These are phyloP conservation scores for Gelatoporia subvermispora DNA, from an alignment of 768 basidiomycete species.

Conservation along the genomic window DNA sequence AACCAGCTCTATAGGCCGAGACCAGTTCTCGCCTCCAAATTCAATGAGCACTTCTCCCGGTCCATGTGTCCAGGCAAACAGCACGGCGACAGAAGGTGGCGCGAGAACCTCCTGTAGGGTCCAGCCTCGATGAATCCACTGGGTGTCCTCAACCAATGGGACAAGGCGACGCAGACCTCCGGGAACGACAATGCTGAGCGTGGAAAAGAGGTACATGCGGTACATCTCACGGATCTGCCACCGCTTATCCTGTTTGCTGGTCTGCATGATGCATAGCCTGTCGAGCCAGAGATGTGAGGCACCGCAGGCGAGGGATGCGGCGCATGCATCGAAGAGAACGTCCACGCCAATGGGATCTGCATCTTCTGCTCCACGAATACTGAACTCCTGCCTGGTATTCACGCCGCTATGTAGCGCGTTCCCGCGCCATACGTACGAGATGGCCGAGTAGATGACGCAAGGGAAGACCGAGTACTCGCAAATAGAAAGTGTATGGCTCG, in stretches of 20 bases:
- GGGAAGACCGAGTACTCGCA: conserved; percentile 7
- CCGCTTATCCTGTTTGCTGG: conserved; percentile 1
- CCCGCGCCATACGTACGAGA: conserved; percentile 12
- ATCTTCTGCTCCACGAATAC: conserved; percentile 1
- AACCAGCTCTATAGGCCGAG: no score
- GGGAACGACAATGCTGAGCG: conserved; percentile 7
- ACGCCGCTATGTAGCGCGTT: no score
- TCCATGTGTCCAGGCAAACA: conserved; percentile 1
- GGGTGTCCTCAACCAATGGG: conserved; percentile 4
- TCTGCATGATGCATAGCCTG: conserved; percentile 10
- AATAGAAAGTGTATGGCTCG: neutral
- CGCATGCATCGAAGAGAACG: conserved; percentile 3
- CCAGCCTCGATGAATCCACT: conserved; percentile 12
- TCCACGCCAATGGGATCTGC: conserved; percentile 6
- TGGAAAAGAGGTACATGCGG: conserved; percentile 3
- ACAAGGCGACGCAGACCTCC: conserved; percentile 9
- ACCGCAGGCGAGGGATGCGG: neutral
- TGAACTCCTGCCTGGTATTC: neutral
- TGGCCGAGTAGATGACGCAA: conserved; percentile 3
- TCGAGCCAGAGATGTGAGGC: conserved; percentile 8
- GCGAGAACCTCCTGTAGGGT: conserved; percentile 9
- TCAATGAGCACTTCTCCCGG: neutral
- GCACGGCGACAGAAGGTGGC: neutral
- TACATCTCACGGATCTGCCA: conserved; percentile 10
- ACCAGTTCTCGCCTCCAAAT: no score